Base-by-base conservation (phyloP, 768 basidiomycete species). In the Hericium alpestre region DNA sequence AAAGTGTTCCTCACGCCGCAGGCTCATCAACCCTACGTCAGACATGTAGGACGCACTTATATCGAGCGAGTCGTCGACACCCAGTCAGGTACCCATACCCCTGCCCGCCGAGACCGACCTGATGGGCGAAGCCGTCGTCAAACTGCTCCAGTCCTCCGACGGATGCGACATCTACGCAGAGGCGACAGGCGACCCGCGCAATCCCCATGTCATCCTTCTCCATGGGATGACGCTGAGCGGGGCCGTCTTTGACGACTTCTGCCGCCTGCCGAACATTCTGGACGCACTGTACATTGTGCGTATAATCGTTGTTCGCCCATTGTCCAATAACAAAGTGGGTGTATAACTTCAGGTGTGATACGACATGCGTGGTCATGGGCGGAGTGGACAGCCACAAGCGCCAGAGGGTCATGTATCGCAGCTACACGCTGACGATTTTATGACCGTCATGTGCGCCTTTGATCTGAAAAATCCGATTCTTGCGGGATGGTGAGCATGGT, bases 161-260 rank as follows among this genome's bases (percentile, higher is more conserved):
- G 59, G 56, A 13, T 22, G 38, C 20, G 27, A 52, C 16, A 51
- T 60, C 39, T 60, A 58, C 27, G 59, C 59, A 15, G 56, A 60
- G 18, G 59, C 59, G 6, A 25, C 39, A 2, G 59, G 59, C 23
- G 52, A 60, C 39, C 59, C 59, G 16, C 41, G 39, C 3, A 60
- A 58, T 37, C 56, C 56, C 4, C 40, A 43, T 27, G 52, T 60
- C 37, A 41, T 60, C 12, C 56, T 60, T 18, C 38, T 60, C 12
- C 59, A 60, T 37, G 59, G 59, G 11, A 18, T 58, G 38, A 20
- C 25, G 3, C 43, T 60, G 20, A 39, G 48, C 13, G 27, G 13
- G 13, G 48, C 39, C 11, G 51, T 53, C 9, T 60, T 51, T 18
- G 56, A 57, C 13, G 25, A 54, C n/a, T 23, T 54, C 38, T 54